Evolutionary conservation across 345 rosid species (phyloP).

Genomic region (Viola odorata): DNA sequence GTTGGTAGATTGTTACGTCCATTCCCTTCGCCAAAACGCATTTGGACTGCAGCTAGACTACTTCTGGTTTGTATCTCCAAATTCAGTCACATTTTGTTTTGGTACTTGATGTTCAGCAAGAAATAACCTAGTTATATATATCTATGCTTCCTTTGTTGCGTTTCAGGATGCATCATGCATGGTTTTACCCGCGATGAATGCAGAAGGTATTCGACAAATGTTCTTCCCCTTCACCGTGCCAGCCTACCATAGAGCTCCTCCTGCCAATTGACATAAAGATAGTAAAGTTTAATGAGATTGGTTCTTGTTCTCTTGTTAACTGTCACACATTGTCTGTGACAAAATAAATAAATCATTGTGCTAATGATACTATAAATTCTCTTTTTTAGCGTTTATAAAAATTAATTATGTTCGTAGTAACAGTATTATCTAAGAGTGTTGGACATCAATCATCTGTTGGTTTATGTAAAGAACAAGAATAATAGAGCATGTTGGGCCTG

Average conservation of each 20-base stretch:
- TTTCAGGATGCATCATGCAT: slow-evolving; percentile 40
- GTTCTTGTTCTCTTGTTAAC: too few species aligned
- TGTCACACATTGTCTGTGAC: too few species aligned
- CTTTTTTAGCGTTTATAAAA: too few species aligned
- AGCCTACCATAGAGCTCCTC: slow-evolving; percentile 37
- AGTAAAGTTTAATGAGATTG: neutral
- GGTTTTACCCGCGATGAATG: slow-evolving; percentile 39
- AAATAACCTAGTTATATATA: too few species aligned
- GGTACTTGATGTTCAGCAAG: too few species aligned
- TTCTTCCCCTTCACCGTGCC: slow-evolving; percentile 46
- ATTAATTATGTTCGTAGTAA: too few species aligned
- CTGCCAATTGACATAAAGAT: slow-evolving; percentile 1
- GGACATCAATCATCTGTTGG: too few species aligned
- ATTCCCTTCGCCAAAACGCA: slow-evolving; percentile 1
- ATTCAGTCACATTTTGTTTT: neutral
- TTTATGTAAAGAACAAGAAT: neutral
- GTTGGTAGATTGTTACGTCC: neutral
- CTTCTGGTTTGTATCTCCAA: neutral
- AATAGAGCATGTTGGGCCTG: neutral
- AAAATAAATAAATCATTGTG: too few species aligned
- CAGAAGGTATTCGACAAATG: slow-evolving; percentile 46
- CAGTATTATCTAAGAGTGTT: too few species aligned
- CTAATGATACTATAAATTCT: too few species aligned
- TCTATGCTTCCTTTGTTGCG: neutral
- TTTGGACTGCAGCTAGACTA: neutral